Evolutionary conservation across 2,329 filamentous ascomycete genomes (phyloP).

Genomic region (Chaetomiaceae sp.): DNA sequence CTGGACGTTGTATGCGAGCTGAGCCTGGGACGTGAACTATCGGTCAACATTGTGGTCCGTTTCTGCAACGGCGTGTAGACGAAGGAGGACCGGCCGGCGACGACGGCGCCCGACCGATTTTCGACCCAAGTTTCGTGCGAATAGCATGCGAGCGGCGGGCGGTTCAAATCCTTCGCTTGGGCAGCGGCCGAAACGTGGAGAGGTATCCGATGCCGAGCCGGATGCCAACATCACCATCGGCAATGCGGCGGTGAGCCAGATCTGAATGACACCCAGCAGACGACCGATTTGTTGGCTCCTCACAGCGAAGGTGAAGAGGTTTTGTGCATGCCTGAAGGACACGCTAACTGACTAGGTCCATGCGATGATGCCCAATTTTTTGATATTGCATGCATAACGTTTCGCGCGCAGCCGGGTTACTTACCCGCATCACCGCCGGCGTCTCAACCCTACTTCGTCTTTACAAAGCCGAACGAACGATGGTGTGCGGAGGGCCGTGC

Average conservation of each 20-base stretch:
- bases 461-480: background rate
- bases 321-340: background rate
- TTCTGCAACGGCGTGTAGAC: background rate
- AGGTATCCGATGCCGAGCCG: conserved; percentile 8
- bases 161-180: background rate
- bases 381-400: conserved; percentile 11
- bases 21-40: background rate
- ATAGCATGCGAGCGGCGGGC: background rate
- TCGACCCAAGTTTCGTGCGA: background rate
- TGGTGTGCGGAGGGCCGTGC: background rate
- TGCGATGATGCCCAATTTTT: conserved; percentile 23
- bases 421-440: too few relatives aligned
- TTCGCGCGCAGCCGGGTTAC: too few relatives aligned
- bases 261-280: conserved; percentile 12
- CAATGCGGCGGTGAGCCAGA: conserved; percentile 17
- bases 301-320: conserved; percentile 14
- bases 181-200: conserved; percentile 4
- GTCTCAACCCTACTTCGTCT: conserved; percentile 6
- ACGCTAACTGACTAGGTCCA: conserved; percentile 11
- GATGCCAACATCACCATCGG: conserved; percentile 13
- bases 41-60: background rate
- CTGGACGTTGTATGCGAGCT: background rate
- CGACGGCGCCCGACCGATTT: background rate
- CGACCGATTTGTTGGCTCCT: conserved; percentile 18
- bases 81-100: background rate